Percentiles rank a stretch among this genome's conserved stretches.
phyloP scores from a whole-genome alignment of 1,284 basidiomycete genomes.

The Heterobasidion irregulare region DNA sequence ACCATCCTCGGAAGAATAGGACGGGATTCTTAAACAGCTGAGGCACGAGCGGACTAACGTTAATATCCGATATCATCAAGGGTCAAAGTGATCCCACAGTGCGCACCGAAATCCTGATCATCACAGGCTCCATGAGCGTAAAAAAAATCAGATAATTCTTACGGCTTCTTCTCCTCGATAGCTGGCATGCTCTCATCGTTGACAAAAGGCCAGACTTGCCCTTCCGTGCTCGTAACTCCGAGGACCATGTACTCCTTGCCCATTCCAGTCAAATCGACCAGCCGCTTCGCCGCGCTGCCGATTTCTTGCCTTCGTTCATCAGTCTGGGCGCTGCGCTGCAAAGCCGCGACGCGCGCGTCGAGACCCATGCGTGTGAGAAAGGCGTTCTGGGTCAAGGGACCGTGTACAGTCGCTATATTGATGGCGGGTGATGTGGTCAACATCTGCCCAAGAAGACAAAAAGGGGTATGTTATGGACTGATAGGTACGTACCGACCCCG shows the following conservation, averaged over 20 bases:
- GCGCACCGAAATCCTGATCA: too few relatives aligned
- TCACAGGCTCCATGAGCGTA: too few relatives aligned
- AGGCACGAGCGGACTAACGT: too few relatives aligned
- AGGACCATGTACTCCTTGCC: slow-evolving; percentile 58
- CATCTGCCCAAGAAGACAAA: neutral
- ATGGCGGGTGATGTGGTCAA: neutral
- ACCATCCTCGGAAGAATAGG: too few relatives aligned
- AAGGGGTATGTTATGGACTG: neutral
- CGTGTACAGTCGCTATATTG: slow-evolving; percentile 17
- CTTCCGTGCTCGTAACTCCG: slow-evolving; percentile 31
- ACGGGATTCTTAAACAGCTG: too few relatives aligned
- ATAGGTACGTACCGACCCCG: slow-evolving; percentile 44
- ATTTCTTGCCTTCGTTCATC: slow-evolving; percentile 37
- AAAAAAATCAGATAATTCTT: too few relatives aligned
- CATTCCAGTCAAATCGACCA: slow-evolving; percentile 61
- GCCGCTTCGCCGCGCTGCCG: slow-evolving; percentile 37
- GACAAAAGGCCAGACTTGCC: slow-evolving; percentile 1
- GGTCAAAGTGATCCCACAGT: too few relatives aligned
- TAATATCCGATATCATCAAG: too few relatives aligned
- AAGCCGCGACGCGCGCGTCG: slow-evolving; percentile 37
- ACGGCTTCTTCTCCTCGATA: neutral
- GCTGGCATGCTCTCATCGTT: neutral
- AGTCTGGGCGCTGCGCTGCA: slow-evolving; percentile 35
- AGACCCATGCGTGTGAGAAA: slow-evolving; percentile 59
- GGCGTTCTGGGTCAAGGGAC: slow-evolving; percentile 48